Evolutionary conservation across 495 filamentous ascomycete species (phyloP).

Genomic region (Aspergillus baeticus): DNA sequence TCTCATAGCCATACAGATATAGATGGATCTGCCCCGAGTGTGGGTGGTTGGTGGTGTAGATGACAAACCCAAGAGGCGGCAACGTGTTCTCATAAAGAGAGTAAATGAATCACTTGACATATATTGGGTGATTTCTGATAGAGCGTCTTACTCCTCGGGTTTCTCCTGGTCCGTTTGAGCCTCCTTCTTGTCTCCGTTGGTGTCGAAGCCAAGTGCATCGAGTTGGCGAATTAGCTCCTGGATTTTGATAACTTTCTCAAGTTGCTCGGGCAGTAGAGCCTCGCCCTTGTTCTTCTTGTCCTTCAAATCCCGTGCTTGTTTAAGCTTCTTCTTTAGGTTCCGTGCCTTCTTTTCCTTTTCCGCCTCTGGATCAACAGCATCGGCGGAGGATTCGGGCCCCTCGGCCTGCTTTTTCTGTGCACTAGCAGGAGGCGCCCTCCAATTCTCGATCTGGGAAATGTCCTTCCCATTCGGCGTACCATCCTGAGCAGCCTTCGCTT

Average conservation of each 20-base stretch:
- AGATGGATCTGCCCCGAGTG: neutral
- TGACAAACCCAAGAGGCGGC: neutral
- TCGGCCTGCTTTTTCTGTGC: conserved; percentile 26
- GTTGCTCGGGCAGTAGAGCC: conserved; percentile 84
- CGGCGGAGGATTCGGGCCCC: conserved; percentile 15
- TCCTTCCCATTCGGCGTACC: conserved; percentile 36
- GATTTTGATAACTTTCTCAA: conserved; percentile 96
- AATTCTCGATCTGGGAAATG: conserved; percentile 31
- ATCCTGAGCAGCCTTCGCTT: conserved; percentile 64
- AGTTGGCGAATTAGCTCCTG: conserved; percentile 89
- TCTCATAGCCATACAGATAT: neutral
- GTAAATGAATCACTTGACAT: neutral
- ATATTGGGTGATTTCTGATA: neutral
- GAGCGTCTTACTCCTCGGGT: conserved; percentile 1
- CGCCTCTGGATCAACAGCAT: conserved; percentile 60
- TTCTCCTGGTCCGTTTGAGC: conserved; percentile 12
- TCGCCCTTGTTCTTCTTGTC: conserved; percentile 88
- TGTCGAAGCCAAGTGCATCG: conserved; percentile 81
- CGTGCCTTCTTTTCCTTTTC: conserved; percentile 92
- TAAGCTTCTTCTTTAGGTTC: conserved; percentile 92
- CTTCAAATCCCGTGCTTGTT: conserved; percentile 86
- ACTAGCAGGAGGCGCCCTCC: conserved; percentile 21
- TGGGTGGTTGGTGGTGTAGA: neutral
- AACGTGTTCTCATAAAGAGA: too few species aligned
- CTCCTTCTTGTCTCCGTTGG: conserved; percentile 53